A percentile compares a stretch with the other conserved stretches of the same genome.
Conservation (phyloP, 345 rosid genomes). For the Kandelia obovata region DNA sequence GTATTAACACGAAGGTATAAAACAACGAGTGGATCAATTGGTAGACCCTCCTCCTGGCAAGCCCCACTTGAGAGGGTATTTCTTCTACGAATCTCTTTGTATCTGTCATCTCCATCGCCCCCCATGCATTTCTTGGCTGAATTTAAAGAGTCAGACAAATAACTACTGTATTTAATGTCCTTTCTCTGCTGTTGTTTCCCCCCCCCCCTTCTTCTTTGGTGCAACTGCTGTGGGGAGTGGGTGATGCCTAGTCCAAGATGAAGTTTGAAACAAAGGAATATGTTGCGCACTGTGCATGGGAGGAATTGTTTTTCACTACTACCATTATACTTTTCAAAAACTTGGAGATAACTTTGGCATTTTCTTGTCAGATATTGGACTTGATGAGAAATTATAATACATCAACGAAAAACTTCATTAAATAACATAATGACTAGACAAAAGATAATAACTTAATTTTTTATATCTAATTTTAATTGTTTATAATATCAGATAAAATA, state of each 20-base stretch:
- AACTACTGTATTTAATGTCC: constrained; percentile 23
- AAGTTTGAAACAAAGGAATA: background rate
- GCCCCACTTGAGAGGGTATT: constrained; percentile 22
- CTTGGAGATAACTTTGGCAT: constrained; percentile 31
- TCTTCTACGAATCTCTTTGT: constrained; percentile 7
- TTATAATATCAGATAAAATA: too few species aligned
- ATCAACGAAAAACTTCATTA: too few species aligned
- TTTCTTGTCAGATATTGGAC: constrained; percentile 35
- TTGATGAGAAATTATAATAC: background rate
- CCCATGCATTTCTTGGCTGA: constrained; percentile 3
- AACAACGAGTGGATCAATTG: background rate
- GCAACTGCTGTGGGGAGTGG: too few species aligned
- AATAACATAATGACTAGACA: too few species aligned
- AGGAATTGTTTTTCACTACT: background rate
- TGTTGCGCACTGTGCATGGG: background rate
- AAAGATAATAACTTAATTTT: too few species aligned
- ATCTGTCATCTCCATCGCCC: background rate
- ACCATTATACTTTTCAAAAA: constrained; percentile 10
- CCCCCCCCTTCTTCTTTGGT: too few species aligned
- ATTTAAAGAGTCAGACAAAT: constrained; percentile 15
- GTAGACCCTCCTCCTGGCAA: background rate
- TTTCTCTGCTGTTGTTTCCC: background rate
- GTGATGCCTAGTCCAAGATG: constrained; percentile 2
- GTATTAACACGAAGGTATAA: constrained; percentile 7
- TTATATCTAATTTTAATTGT: too few species aligned